Base-by-base conservation (phyloP, 2,329 filamentous ascomycete genomes). In the Scortechinia acanthostroma region DNA sequence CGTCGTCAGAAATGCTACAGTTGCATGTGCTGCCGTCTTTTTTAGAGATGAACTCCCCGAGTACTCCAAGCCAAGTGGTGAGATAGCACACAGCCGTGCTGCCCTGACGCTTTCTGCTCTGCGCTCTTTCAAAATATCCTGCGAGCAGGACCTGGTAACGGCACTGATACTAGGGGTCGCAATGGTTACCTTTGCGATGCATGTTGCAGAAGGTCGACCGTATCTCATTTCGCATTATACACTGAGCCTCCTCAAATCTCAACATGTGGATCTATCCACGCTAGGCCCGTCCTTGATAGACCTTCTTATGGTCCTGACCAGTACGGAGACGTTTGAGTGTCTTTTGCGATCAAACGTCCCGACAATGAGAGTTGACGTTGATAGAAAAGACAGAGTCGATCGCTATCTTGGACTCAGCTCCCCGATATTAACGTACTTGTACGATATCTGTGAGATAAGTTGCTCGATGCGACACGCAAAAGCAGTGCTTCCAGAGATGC, bases 291-390 rank as follows among this genome's bases (percentile, higher is more conserved):
- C n/a, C 10, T 10, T 30, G 25, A 30, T 30, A n/a, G 25, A 30
- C 25, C n/a, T 30, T 30, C n/a, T 30, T 10, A 30, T 30, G 25
- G 10, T 10, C n/a, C n/a, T 30, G 25, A 30, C n/a, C 25, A 10
- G 25, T 30, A 30, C 25, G n/a, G 25, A 30, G n/a, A 30, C 25
- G n/a, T 30, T 30, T 30, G 25, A 30, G 25, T 30, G 25, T 30
- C 25, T 30, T 30, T n/a, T 30, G n/a, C 10, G n/a, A 10, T 30
- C 25, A 10, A n/a, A 30, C 10, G 25, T 30, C n/a, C 25, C 25
- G n/a, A n/a, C 25, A 10, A 30, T 30, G 25, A 30, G 25, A 30
- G n/a, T 30, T n/a, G 25, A 30, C 25, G n/a, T 10, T n/a, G 25
- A n/a, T 30, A 10, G 25, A 10, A 30, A 30, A 10, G 25, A 30